Base-by-base conservation (phyloP, 2,329 filamentous ascomycete species). In the Trichoderma atrobrunneum region DNA sequence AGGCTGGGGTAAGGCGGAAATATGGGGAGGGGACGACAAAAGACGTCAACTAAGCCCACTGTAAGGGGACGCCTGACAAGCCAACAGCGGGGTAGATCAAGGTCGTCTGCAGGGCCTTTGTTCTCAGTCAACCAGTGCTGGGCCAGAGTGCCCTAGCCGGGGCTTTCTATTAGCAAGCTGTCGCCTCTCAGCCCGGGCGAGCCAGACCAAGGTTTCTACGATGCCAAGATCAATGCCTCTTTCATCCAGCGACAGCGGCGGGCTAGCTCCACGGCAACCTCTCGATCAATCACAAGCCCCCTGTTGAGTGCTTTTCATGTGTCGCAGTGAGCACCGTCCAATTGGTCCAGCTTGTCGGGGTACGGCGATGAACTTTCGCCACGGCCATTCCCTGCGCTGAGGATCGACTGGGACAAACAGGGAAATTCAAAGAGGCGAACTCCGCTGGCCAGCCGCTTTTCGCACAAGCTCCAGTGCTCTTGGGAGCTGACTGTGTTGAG, bases 1-100 rank as follows among this genome's bases (percentile, higher is more conserved):
- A 70, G 68, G 68, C 68, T 70, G 68, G 68, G 68, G 68, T 63
- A 63, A 70, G 60, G 68, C 68, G 68, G 28, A 57, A 70, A 70
- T 36, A 70, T 64, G 60, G 30, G 59, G 60, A 24, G 68, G 36
- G 32, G 48, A 21, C 43, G 30, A 56, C 48, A 69, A 69, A 69
- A 70, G 66, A 61, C 60, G 60, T 64, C 60, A 56, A 64, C 59
- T 64, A 57, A 57, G 48, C 21, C 57, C 66, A 62, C 57, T 62
- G 57, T 54, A 70, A 39, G 39, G 68, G 54, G 68, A 63, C 24
- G 51, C 51, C 60, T 70, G 68, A 39, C 60, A 70, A 48, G 60
- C 68, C 68, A 64, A 63, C 63, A 70, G 68, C 68, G 68, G 68
- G 68, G 68, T 70, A 70, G 60, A 56, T 30, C 59, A 28, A 51